Conservation (phyloP, 129 eudicot genomes). For the Scalesia atractyloides region DNA sequence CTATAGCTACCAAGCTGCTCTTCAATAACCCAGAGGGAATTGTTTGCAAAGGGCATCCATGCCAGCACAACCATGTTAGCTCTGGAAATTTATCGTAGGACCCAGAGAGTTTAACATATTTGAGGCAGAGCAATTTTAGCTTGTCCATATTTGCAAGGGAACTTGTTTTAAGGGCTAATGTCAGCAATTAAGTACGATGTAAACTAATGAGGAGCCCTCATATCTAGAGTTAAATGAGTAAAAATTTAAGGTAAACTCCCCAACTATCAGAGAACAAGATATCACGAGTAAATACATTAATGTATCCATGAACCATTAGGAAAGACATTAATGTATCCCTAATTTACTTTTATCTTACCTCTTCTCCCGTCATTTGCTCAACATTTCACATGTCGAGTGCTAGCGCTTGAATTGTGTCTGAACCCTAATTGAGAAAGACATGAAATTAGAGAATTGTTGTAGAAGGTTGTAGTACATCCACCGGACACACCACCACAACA, state of each 20-base stretch:
- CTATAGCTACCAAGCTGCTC: slow-evolving; percentile 28
- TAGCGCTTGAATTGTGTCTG: slow-evolving; percentile 22
- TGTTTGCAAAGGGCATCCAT: neutral
- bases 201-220: neutral
- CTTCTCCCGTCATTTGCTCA: neutral
- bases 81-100: neutral
- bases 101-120: neutral
- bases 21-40: neutral
- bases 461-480: too few species aligned
- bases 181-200: neutral
- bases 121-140: slow-evolving; percentile 2
- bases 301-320: too few species aligned
- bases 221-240: neutral
- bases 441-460: neutral
- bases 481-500: too few species aligned
- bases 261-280: neutral
- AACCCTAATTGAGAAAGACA: slow-evolving; percentile 18
- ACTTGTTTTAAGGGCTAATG: neutral
- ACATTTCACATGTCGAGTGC: slow-evolving; percentile 22
- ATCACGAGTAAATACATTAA: too few species aligned
- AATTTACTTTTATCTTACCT: neutral
- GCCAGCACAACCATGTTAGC: slow-evolving; percentile 9
- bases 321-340: too few species aligned
- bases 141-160: slow-evolving; percentile 11
- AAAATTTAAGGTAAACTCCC: neutral